phyloP scores from a whole-genome alignment of 1,284 basidiomycete species.

The Inonotus hispidus region DNA sequence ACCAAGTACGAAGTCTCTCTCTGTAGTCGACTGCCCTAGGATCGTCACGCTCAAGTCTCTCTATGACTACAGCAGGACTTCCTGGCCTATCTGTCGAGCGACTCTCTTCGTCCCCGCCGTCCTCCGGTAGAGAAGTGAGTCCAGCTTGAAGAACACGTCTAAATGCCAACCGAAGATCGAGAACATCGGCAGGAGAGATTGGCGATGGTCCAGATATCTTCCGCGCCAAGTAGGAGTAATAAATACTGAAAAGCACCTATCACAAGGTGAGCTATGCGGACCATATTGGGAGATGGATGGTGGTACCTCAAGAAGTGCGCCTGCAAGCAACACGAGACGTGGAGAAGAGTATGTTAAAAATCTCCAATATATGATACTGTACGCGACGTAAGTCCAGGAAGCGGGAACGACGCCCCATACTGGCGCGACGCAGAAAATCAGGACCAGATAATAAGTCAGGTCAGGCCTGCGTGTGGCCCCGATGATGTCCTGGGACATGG shows the following conservation, averaged over 20 bases:
- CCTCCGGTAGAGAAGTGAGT: constrained; percentile 47
- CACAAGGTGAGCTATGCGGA: background rate
- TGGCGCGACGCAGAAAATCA: constrained; percentile 56
- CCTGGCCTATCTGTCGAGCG: constrained; percentile 46
- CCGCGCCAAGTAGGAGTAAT: constrained; percentile 54
- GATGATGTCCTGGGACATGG: constrained; percentile 31
- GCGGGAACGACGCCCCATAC: constrained; percentile 67
- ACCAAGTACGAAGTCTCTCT: constrained; percentile 61
- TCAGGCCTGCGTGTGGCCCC: constrained; percentile 37
- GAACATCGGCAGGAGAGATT: constrained; percentile 40
- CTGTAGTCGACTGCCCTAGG: constrained; percentile 75
- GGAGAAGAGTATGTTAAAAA: constrained; percentile 38
- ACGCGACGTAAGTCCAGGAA: constrained; percentile 64
- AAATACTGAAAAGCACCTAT: constrained; percentile 75
- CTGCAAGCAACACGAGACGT: constrained; percentile 36
- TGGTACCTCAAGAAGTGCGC: constrained; percentile 56
- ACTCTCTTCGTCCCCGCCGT: constrained; percentile 53
- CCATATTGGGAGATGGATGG: constrained; percentile 4
- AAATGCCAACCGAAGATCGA: constrained; percentile 56
- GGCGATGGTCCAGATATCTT: constrained; percentile 49
- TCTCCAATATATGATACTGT: constrained; percentile 43
- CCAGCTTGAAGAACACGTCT: constrained; percentile 58
- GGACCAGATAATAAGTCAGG: constrained; percentile 52
- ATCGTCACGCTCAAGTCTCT: constrained; percentile 54
- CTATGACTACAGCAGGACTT: constrained; percentile 56